These are phyloP conservation scores for Melanopsichium pennsylvanicum DNA, from an alignment of 1,284 basidiomycete genomes.

Conservation along the genomic window DNA sequence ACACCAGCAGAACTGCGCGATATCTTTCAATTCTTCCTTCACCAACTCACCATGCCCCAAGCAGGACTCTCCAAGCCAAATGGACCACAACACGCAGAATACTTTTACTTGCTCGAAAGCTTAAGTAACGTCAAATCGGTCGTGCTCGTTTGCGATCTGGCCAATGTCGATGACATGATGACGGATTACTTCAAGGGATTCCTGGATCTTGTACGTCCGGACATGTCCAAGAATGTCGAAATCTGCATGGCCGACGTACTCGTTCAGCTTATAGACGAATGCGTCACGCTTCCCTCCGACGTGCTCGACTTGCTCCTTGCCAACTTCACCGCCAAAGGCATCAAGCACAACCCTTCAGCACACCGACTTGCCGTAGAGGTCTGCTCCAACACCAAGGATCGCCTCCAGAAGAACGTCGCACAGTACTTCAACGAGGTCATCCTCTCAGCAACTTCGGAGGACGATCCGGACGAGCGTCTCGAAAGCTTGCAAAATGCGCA, in stretches of 20 bases:
- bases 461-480: conserved; percentile 50
- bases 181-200: conserved; percentile 82
- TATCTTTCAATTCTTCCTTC: conserved; percentile 71
- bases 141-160: conserved; percentile 89
- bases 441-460: conserved; percentile 66
- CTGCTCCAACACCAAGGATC: conserved; percentile 82
- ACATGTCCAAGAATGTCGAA: conserved; percentile 80
- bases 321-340: conserved; percentile 82
- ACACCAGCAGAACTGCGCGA: conserved; percentile 77
- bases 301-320: conserved; percentile 83
- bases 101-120: conserved; percentile 82
- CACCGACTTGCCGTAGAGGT: conserved; percentile 87
- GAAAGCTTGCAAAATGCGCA: conserved; percentile 75
- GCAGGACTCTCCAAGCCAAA: conserved; percentile 49
- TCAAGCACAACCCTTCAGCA: conserved; percentile 69
- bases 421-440: conserved; percentile 68
- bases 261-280: conserved; percentile 87
- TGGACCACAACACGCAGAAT: conserved; percentile 50
- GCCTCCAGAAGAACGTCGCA: conserved; percentile 86
- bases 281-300: conserved; percentile 75
- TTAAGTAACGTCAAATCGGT: conserved; percentile 93
- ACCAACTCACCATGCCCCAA: conserved; percentile 51
- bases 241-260: conserved; percentile 88
- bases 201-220: conserved; percentile 76
- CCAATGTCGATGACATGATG: conserved; percentile 85